phyloP scores from a whole-genome alignment of 495 filamentous ascomycete species.

The Penicillium psychrofluorescens region DNA sequence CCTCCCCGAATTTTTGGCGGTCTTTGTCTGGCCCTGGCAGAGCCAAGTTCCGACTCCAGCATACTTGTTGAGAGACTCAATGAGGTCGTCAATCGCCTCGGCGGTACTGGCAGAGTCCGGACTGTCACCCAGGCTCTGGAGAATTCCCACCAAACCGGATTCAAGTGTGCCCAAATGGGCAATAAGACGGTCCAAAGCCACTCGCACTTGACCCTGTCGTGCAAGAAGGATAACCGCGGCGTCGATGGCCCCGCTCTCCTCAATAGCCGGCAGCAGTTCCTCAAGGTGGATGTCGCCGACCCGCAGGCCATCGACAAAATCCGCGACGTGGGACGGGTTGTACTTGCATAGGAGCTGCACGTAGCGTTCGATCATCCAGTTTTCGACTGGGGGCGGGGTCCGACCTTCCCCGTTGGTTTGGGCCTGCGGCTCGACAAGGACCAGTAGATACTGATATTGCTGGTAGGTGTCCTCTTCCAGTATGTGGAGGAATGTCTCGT shows the following conservation, averaged over 20 bases:
- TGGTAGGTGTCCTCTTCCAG: conserved; percentile 53
- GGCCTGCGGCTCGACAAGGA: conserved; percentile 63
- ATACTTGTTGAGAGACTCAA: conserved; percentile 80
- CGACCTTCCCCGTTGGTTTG: conserved; percentile 29
- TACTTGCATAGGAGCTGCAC: conserved; percentile 85
- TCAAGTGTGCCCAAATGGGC: conserved; percentile 72
- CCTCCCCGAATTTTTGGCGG: conserved; percentile 31
- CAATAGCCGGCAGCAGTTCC: conserved; percentile 76
- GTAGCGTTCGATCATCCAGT: conserved; percentile 72
- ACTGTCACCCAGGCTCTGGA: conserved; percentile 46
- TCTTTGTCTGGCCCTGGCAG: conserved; percentile 82
- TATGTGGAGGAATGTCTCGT: conserved; percentile 58
- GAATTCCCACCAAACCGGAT: conserved; percentile 66
- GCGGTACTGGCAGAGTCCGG: conserved; percentile 47
- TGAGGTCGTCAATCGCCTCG: conserved; percentile 50
- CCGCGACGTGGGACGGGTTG: conserved; percentile 72
- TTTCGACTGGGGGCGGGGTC: conserved; percentile 19
- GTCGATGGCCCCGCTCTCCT: conserved; percentile 83
- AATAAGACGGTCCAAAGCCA: conserved; percentile 78
- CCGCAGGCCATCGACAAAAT: conserved; percentile 73
- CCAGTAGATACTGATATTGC: conserved; percentile 72
- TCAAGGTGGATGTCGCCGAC: conserved; percentile 76
- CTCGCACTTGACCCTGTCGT: conserved; percentile 74
- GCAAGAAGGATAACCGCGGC: conserved; percentile 89
- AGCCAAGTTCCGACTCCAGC: conserved; percentile 89